Conservation (phyloP, 1,284 basidiomycete genomes). For the Lentinula novae-zelandiae region DNA sequence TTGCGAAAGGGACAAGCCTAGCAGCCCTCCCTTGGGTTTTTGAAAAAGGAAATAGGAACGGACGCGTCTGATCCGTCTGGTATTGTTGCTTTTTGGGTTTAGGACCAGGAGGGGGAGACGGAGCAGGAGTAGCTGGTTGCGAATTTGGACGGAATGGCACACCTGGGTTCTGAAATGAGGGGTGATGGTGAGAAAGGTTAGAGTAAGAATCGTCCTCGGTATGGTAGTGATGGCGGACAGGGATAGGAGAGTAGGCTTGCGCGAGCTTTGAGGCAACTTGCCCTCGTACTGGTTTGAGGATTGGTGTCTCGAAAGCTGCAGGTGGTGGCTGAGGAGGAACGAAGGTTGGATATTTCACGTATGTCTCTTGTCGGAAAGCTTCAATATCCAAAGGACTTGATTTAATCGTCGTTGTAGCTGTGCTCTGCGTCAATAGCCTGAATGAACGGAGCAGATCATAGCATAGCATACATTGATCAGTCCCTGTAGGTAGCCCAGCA, state of each 20-base stretch:
- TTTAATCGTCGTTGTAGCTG: conserved; percentile 60
- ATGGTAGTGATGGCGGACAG: conserved; percentile 88
- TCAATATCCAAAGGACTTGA: conserved; percentile 88
- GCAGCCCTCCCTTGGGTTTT: conserved; percentile 45
- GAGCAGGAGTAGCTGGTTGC: conserved; percentile 82
- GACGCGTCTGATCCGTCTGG: conserved; percentile 93
- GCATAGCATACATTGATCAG: conserved; percentile 50
- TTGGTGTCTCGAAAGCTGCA: conserved; percentile 19
- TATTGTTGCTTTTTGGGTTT: conserved; percentile 99
- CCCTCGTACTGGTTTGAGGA: conserved; percentile 35
- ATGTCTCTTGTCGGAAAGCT: conserved; percentile 82
- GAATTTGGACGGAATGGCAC: conserved; percentile 48
- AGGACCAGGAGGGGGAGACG: conserved; percentile 82
- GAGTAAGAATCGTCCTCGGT: conserved; percentile 67
- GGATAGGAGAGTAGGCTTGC: conserved; percentile 88
- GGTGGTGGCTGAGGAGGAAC: conserved; percentile 46
- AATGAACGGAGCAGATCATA: conserved; percentile 6
- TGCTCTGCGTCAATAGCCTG: conserved; percentile 3
- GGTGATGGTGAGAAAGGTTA: conserved; percentile 36
- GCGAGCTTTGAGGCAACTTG: conserved; percentile 66
- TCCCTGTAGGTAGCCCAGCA: conserved; percentile 51
- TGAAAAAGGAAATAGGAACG: conserved; percentile 96
- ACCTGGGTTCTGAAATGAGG: conserved; percentile 39
- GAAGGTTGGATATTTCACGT: conserved; percentile 94
- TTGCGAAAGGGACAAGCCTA: conserved; percentile 85